A percentile compares a stretch with the other conserved stretches of the same genome.
Evolutionary conservation across 2,329 filamentous ascomycete species (phyloP).

Genomic region (Paraconiothyrium brasiliense): DNA sequence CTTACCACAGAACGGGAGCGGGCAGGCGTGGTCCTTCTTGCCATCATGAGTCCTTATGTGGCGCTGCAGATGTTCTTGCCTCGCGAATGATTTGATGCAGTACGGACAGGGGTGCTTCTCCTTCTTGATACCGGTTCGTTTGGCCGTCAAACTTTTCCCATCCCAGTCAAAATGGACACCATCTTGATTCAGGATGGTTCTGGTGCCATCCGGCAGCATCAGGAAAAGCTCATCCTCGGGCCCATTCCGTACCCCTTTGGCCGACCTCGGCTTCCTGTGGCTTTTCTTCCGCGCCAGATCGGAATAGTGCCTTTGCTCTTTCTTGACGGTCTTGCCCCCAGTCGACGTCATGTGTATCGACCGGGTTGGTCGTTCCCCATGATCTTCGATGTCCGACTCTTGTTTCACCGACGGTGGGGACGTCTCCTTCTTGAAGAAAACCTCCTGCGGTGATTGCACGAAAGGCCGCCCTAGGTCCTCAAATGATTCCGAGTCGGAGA

Average conservation of each 20-base stretch:
- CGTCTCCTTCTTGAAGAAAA: constrained; percentile 31
- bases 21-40: constrained; percentile 36
- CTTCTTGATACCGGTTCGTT: background rate
- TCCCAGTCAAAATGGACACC: constrained; percentile 1
- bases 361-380: constrained; percentile 22
- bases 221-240: background rate
- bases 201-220: background rate
- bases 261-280: background rate
- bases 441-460: constrained; percentile 33
- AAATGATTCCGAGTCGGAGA: constrained; percentile 25
- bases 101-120: background rate
- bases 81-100: constrained; percentile 32
- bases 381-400: constrained; percentile 31
- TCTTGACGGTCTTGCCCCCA: constrained; percentile 37
- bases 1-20: constrained; percentile 37
- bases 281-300: constrained; percentile 18
- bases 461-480: constrained; percentile 25
- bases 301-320: constrained; percentile 20
- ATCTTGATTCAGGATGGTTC: constrained; percentile 3
- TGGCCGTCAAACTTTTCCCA: background rate
- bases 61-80: constrained; percentile 37
- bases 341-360: constrained; percentile 37
- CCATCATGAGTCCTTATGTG: constrained; percentile 25
- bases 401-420: constrained; percentile 30
- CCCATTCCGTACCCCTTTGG: background rate